phyloP scores from a whole-genome alignment of 495 filamentous ascomycete species.

The Aspergillus saccharolyticus region DNA sequence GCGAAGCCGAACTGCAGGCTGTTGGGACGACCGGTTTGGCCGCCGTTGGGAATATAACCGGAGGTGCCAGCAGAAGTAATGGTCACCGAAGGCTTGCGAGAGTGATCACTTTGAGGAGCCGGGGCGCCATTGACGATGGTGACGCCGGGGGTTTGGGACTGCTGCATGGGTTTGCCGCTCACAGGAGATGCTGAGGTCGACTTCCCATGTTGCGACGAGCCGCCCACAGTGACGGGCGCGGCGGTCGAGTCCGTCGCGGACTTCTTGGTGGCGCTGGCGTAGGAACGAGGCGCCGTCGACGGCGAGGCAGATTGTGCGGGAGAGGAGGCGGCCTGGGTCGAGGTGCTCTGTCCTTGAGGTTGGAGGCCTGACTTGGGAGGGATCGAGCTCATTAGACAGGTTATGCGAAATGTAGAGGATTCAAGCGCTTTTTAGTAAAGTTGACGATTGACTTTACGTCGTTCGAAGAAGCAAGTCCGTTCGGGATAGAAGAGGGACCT shows the following conservation, averaged over 20 bases:
- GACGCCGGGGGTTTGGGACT: conserved; percentile 52
- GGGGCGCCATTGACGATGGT: conserved; percentile 64
- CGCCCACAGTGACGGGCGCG: conserved; percentile 63
- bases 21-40: conserved; percentile 53
- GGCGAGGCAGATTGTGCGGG: conserved; percentile 46
- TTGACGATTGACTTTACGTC: background rate
- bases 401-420: conserved; percentile 11
- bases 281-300: conserved; percentile 50
- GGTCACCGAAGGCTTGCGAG: conserved; percentile 77
- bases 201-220: conserved; percentile 78
- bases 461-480: background rate
- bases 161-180: conserved; percentile 74
- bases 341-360: conserved; percentile 52
- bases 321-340: conserved; percentile 43
- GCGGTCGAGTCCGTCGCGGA: conserved; percentile 65
- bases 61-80: conserved; percentile 75
- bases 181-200: conserved; percentile 67
- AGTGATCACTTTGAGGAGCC: conserved; percentile 64
- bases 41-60: conserved; percentile 72
- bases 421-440: background rate
- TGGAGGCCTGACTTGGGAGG: conserved; percentile 47
- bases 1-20: conserved; percentile 76
- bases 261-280: conserved; percentile 77
- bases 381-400: conserved; percentile 51
- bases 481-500: background rate